Conservation (phyloP, 164 flowering plant species). For the Saururus chinensis region DNA sequence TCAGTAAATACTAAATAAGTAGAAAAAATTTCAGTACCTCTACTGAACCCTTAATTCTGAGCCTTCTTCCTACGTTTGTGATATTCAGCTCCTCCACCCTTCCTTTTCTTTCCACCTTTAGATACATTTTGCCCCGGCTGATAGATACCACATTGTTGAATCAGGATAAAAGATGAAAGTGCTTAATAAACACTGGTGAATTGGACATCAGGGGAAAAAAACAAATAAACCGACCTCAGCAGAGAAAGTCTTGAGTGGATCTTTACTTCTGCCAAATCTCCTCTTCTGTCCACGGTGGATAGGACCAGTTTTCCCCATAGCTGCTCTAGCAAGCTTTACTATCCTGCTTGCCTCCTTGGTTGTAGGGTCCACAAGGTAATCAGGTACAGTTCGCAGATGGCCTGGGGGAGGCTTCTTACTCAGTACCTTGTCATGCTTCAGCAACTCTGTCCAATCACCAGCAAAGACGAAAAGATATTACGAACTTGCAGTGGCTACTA, state of each 20-base stretch:
- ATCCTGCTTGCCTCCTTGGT: constrained; percentile 83
- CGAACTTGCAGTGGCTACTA: background rate
- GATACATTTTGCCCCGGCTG: constrained; percentile 38
- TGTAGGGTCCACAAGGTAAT: constrained; percentile 69
- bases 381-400: constrained; percentile 76
- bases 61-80: constrained; percentile 20
- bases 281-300: constrained; percentile 30
- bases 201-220: background rate
- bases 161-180: too few relatives aligned
- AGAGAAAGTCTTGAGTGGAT: constrained; percentile 77
- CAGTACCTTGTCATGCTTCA: constrained; percentile 84
- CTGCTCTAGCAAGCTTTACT: constrained; percentile 84
- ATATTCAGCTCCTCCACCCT: constrained; percentile 17
- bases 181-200: background rate
- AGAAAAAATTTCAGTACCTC: too few relatives aligned
- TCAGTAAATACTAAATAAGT: too few relatives aligned
- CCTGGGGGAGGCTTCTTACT: constrained; percentile 72
- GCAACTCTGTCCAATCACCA: constrained; percentile 48
- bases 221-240: constrained; percentile 39
- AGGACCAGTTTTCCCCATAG: constrained; percentile 56
- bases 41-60: background rate
- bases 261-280: constrained; percentile 40
- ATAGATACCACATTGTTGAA: background rate
- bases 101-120: constrained; percentile 31
- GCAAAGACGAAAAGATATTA: background rate